A percentile compares a stretch with the other conserved stretches of the same genome.
Evolutionary conservation across 2,329 filamentous ascomycete genomes (phyloP).

Genomic region (Aspergillus clavatus): DNA sequence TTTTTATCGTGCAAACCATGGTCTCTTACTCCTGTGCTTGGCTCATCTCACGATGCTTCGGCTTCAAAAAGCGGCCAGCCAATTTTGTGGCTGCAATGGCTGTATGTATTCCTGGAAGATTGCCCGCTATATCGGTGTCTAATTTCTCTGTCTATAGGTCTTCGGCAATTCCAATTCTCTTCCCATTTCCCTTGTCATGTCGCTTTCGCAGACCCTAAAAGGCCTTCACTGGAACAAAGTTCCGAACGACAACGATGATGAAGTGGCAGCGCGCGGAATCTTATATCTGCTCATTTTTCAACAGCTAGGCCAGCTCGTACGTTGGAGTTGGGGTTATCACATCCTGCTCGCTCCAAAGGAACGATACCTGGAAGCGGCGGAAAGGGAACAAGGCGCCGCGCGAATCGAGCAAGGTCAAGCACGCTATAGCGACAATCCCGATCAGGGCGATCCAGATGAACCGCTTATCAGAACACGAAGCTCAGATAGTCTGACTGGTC

Average conservation of each 20-base stretch:
- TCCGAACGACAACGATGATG: constrained; percentile 87
- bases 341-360: constrained; percentile 83
- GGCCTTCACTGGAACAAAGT: constrained; percentile 92
- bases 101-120: constrained; percentile 39
- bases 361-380: constrained; percentile 42
- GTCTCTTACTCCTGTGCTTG: constrained; percentile 78
- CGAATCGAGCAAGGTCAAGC: constrained; percentile 37
- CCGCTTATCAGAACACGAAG: constrained; percentile 31
- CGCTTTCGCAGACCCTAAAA: constrained; percentile 83
- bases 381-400: constrained; percentile 33
- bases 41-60: constrained; percentile 66
- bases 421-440: constrained; percentile 38
- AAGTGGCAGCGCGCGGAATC: constrained; percentile 89
- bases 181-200: constrained; percentile 92
- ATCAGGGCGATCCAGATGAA: constrained; percentile 35
- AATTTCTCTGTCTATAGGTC: constrained; percentile 46
- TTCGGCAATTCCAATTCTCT: constrained; percentile 98
- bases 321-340: constrained; percentile 98
- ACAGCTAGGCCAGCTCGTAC: constrained; percentile 87
- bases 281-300: constrained; percentile 96
- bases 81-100: constrained; percentile 98
- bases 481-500: constrained; percentile 24
- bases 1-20: constrained; percentile 81
- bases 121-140: background rate
- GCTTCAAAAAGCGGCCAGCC: constrained; percentile 75